These are phyloP conservation scores for Clitopilus hobsonii DNA, from an alignment of 768 basidiomycete species.

Conservation along the genomic window DNA sequence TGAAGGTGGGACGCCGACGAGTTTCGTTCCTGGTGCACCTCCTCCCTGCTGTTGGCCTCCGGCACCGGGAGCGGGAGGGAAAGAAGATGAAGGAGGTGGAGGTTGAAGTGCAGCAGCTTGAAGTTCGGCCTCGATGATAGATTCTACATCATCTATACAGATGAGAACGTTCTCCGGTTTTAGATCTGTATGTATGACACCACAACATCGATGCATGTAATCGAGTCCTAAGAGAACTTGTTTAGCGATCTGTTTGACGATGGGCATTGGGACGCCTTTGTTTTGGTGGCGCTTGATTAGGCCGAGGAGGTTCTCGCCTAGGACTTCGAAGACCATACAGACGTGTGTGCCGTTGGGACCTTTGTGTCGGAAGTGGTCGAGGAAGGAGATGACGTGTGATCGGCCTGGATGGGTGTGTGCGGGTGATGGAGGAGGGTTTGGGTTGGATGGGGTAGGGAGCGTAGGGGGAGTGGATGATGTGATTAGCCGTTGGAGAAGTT, in stretches of 20 bases:
- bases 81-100: slow-evolving; percentile 22
- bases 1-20: slow-evolving; percentile 90
- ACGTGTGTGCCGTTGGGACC: slow-evolving; percentile 97
- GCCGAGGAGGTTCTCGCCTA: slow-evolving; percentile 93
- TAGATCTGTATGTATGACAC: slow-evolving; percentile 96
- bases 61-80: no score
- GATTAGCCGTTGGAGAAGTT: slow-evolving; percentile 92
- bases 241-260: slow-evolving; percentile 96
- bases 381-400: slow-evolving; percentile 93
- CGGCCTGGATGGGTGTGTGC: slow-evolving; percentile 80
- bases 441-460: slow-evolving; percentile 41
- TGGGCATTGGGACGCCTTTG: slow-evolving; percentile 90
- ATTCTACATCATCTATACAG: slow-evolving; percentile 93
- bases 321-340: slow-evolving; percentile 99
- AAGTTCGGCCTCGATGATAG: slow-evolving; percentile 83
- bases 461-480: slow-evolving; percentile 65
- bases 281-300: slow-evolving; percentile 98
- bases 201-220: slow-evolving; percentile 97
- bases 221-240: slow-evolving; percentile 93
- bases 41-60: slow-evolving; percentile 37
- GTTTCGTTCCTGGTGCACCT: slow-evolving; percentile 49
- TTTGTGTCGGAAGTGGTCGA: slow-evolving; percentile 95
- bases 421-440: slow-evolving; percentile 47
- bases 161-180: slow-evolving; percentile 99
- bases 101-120: slow-evolving; percentile 29